Base-by-base conservation (phyloP, 306 rosid species). In the Urtica urens region DNA sequence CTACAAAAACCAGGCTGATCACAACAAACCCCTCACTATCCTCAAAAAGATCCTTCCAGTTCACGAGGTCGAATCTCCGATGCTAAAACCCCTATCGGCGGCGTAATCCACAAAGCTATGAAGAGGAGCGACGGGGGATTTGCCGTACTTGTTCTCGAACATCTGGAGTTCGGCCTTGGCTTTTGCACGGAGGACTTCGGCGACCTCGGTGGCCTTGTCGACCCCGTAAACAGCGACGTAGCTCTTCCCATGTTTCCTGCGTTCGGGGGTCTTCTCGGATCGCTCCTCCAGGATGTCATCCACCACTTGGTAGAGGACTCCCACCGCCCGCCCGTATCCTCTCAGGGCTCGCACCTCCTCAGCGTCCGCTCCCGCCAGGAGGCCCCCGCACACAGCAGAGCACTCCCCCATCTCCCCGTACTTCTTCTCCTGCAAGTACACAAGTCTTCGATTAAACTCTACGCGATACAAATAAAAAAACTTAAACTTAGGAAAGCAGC, bases 101-200 rank as follows among this genome's bases (percentile, higher is more conserved):
- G 94, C 99, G 79, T 81, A 85, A 68, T 90, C 95, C 53, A 90
- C 85, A 63, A 90, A 90, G 77, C 95, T 80, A 63, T 77, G 79
- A 16, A 90, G 90, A 42, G 99, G 99, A 26, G 67, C 35, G 23
- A 69, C 35, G 20, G 75, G 85, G 49, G 68, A 62, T 39, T 81
- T 81, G 19, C 92, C 85, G 53, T 81, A 77, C 64, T 81, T 79
- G 44, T 77, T 79, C 47, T 79, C 84, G 71, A 90, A 81, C 38
- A 87, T 92, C 64, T 79, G 84, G 63, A 90, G 67, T 54, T 81
- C 97, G 49, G 55, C 56, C 71, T 75, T 75, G 34, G 99, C 99
- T 49, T 79, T 71, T 41, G 60, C 67, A 59, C 77, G 68, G 46
- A 84, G 95, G 69, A 79, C 82, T 67, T 77, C 80, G 6, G 93